Percentiles rank a stretch among this genome's conserved stretches.
Conservation (phyloP, 768 basidiomycete genomes). For the Hygrophorus russula region DNA sequence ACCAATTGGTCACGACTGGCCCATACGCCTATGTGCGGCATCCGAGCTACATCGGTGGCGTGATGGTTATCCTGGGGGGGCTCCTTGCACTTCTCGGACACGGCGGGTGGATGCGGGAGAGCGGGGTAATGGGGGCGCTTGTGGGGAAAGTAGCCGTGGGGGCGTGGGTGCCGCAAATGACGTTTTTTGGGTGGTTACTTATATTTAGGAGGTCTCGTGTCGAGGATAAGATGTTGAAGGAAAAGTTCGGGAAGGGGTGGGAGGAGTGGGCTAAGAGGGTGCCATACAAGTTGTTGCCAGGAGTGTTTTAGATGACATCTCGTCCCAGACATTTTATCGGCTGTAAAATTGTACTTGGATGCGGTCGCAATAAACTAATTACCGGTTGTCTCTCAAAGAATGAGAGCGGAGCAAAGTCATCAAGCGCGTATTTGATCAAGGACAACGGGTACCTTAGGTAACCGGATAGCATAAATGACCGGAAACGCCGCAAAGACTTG, state of each 20-base stretch:
- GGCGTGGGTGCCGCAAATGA: background rate
- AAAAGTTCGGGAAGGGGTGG: conserved; percentile 22
- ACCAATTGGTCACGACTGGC: conserved; percentile 17
- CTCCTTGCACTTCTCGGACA: conserved; percentile 5
- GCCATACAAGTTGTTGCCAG: conserved; percentile 18
- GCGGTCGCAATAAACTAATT: too few species aligned
- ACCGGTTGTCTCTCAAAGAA: too few species aligned
- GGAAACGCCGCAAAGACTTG: too few species aligned
- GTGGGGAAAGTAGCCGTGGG: conserved; percentile 3
- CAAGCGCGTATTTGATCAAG: too few species aligned
- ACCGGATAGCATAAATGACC: too few species aligned
- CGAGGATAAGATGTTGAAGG: conserved; percentile 19
- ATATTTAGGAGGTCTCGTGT: conserved; percentile 11
- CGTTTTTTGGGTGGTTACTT: background rate
- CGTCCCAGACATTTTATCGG: too few species aligned
- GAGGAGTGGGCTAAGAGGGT: conserved; percentile 16
- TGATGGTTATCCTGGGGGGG: conserved; percentile 8
- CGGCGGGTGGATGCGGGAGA: conserved; percentile 10
- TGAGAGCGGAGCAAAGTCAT: too few species aligned
- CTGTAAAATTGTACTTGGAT: too few species aligned
- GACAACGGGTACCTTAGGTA: too few species aligned
- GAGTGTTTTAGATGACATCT: conserved; percentile 18
- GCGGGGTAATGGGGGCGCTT: conserved; percentile 8
- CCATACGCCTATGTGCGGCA: conserved; percentile 21
- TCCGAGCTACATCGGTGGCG: conserved; percentile 15